Conservation (phyloP, 495 filamentous ascomycete genomes). For the Neurospora pannonica region DNA sequence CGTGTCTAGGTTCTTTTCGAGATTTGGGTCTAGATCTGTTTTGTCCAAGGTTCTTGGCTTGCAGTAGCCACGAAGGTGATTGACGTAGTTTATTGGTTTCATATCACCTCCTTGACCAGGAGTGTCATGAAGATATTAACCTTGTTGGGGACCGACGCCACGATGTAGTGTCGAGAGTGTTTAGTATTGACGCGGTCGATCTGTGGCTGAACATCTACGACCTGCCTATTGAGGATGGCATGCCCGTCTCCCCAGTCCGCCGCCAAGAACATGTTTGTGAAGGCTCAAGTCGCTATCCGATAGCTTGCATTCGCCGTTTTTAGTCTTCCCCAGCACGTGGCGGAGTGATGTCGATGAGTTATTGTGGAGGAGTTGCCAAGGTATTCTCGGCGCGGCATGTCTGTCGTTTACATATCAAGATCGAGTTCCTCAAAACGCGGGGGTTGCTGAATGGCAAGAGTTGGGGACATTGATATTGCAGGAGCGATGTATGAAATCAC, state of each 20-base stretch:
- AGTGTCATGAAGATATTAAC: neutral
- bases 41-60: neutral
- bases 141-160: neutral
- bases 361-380: neutral
- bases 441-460: neutral
- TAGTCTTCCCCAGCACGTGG: neutral
- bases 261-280: neutral
- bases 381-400: neutral
- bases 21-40: neutral
- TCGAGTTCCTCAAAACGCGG: neutral
- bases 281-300: neutral
- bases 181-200: neutral
- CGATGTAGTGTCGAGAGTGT: neutral
- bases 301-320: neutral
- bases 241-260: neutral
- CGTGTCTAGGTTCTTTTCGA: neutral
- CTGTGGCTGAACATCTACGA: neutral
- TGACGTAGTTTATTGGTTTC: neutral
- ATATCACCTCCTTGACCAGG: neutral
- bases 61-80: neutral
- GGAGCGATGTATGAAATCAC: neutral
- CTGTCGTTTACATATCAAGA: neutral
- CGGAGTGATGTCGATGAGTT: neutral
- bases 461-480: neutral
- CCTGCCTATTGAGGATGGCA: neutral